These are phyloP conservation scores for Kwoniella dejecticola DNA, from an alignment of 768 basidiomycete species.

Conservation along the genomic window DNA sequence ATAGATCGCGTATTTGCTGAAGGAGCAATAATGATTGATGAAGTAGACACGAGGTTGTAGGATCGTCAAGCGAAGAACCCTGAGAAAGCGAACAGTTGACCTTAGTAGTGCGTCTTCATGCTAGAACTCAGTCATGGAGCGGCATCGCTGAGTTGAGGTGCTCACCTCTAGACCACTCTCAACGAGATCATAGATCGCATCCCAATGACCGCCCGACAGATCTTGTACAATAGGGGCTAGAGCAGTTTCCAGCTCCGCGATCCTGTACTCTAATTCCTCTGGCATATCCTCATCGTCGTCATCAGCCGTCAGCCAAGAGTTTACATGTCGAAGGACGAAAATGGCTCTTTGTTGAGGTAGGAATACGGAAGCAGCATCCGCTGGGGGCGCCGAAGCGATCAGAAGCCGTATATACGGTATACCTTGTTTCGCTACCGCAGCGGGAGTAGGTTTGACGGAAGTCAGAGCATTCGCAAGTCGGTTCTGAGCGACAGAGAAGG, in stretches of 20 bases:
- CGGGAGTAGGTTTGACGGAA: conserved; percentile 61
- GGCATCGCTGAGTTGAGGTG: background rate
- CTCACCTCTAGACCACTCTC: conserved; percentile 85
- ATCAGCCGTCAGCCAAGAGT: conserved; percentile 71
- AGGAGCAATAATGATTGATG: conserved; percentile 71
- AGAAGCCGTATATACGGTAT: conserved; percentile 70
- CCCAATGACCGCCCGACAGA: conserved; percentile 86
- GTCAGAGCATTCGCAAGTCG: conserved; percentile 81
- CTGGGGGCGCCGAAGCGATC: conserved; percentile 70
- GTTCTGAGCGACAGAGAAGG: conserved; percentile 66
- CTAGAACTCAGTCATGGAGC: background rate
- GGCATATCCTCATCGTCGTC: conserved; percentile 62
- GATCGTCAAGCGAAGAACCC: conserved; percentile 63
- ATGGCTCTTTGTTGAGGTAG: conserved; percentile 81
- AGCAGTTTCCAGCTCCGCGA: conserved; percentile 72
- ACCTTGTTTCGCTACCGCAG: conserved; percentile 69
- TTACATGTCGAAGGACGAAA: conserved; percentile 80
- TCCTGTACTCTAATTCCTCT: conserved; percentile 75
- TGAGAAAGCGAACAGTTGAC: background rate
- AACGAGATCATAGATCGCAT: conserved; percentile 82
- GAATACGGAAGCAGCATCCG: conserved; percentile 78
- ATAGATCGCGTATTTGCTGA: conserved; percentile 68
- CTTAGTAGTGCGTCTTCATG: background rate
- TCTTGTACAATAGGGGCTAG: conserved; percentile 86
- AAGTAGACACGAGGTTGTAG: conserved; percentile 65